phyloP scores from a whole-genome alignment of 345 rosid genomes.

The Camelina sativa region DNA sequence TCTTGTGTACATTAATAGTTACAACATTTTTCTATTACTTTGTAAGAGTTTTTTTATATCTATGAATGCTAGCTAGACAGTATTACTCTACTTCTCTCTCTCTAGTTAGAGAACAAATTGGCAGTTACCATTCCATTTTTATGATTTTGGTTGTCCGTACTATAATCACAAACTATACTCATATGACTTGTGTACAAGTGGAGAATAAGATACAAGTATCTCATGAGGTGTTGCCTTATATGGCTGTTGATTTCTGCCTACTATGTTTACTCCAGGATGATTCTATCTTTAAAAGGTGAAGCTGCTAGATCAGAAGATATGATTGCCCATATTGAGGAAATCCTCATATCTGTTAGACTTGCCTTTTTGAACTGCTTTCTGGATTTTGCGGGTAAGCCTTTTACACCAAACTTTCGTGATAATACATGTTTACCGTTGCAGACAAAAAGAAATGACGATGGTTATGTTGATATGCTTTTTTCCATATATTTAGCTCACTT shows the following conservation, averaged over 20 bases:
- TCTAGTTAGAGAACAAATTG: constrained; percentile 3
- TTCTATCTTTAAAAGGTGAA: constrained; percentile 73
- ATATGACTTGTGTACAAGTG: too few species aligned
- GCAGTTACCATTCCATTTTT: constrained; percentile 1
- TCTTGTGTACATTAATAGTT: constrained; percentile 6
- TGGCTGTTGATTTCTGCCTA: background rate
- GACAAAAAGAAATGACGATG: background rate
- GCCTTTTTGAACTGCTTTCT: constrained; percentile 86
- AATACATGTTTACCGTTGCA: background rate
- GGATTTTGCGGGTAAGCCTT: constrained; percentile 79
- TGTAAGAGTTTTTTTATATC: background rate
- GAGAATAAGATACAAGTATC: too few species aligned
- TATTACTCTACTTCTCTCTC: background rate
- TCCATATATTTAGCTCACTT: constrained; percentile 38
- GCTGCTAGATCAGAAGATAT: constrained; percentile 72
- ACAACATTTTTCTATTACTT: background rate
- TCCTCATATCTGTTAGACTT: constrained; percentile 77
- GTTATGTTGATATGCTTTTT: constrained; percentile 6
- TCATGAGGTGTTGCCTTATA: background rate
- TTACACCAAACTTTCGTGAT: constrained; percentile 4
- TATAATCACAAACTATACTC: background rate
- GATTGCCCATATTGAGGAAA: constrained; percentile 71
- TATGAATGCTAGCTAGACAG: constrained; percentile 5
- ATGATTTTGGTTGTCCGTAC: constrained; percentile 6
- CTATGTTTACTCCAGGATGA: constrained; percentile 62